Percentiles rank a stretch among this genome's conserved stretches.
Conservation (phyloP, 2,329 filamentous ascomycete species). For the Alternaria sp. region DNA sequence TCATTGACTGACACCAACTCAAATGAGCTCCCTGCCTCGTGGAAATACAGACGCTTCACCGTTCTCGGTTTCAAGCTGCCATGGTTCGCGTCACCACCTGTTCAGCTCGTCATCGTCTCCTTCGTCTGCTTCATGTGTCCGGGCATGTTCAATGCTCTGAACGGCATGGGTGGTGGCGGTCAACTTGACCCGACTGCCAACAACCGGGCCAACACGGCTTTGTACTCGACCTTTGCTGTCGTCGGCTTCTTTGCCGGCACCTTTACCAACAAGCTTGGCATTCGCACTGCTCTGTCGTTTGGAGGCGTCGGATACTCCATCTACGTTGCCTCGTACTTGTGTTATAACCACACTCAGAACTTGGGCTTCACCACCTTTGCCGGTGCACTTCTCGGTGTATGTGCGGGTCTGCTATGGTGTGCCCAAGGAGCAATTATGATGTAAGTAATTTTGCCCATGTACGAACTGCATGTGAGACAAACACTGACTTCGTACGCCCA, state of each 20-base stretch:
- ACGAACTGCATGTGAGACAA: background rate
- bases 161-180: conserved; percentile 58
- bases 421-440: conserved; percentile 79
- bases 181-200: conserved; percentile 59
- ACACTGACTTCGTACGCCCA: background rate
- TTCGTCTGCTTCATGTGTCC: conserved; percentile 62
- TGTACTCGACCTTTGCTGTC: conserved; percentile 75
- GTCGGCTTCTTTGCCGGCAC: conserved; percentile 71
- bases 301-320: conserved; percentile 79
- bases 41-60: conserved; percentile 55
- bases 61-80: conserved; percentile 52
- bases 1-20: conserved; percentile 40
- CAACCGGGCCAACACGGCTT: conserved; percentile 71
- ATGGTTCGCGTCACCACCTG: conserved; percentile 57
- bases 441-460: conserved; percentile 41
- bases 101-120: conserved; percentile 57
- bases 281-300: conserved; percentile 70
- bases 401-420: conserved; percentile 81
- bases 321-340: conserved; percentile 74
- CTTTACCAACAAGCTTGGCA: conserved; percentile 76
- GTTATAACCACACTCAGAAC: conserved; percentile 71
- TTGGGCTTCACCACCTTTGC: conserved; percentile 77
- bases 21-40: conserved; percentile 50
- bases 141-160: conserved; percentile 61
- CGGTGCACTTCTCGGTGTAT: conserved; percentile 76